Conservation (phyloP, 192 early-diverging fungal species). For the Coemansia umbellata region DNA sequence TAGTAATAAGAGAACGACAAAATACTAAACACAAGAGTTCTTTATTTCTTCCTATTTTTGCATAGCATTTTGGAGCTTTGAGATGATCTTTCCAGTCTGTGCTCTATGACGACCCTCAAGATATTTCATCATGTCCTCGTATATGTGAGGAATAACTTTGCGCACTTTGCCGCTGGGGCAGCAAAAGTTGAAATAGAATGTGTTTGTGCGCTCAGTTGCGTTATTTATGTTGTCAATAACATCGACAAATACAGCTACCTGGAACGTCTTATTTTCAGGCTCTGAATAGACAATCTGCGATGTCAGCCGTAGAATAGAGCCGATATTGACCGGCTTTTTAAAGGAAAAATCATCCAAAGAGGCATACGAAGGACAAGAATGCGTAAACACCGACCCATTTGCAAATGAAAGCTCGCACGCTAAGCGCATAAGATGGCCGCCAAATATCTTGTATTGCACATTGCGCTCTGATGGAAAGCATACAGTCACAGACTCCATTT, state of each 20-base stretch:
- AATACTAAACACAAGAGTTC: too few species aligned
- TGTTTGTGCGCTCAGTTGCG: conserved; percentile 71
- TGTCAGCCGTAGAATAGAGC: conserved; percentile 66
- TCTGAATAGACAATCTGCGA: conserved; percentile 77
- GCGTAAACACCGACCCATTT: conserved; percentile 67
- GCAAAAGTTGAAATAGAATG: conserved; percentile 84
- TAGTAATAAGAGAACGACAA: too few species aligned
- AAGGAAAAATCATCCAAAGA: conserved; percentile 77
- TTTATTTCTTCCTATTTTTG: too few species aligned
- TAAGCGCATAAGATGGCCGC: conserved; percentile 76
- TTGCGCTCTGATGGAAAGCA: conserved; percentile 77
- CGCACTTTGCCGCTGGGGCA: conserved; percentile 39
- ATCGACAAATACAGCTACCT: conserved; percentile 67
- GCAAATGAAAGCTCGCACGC: conserved; percentile 83
- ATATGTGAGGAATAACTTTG: conserved; percentile 72
- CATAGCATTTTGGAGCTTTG: conserved; percentile 44
- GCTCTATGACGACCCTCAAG: conserved; percentile 68
- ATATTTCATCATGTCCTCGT: conserved; percentile 79
- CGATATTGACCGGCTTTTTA: conserved; percentile 80
- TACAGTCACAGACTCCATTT: conserved; percentile 64
- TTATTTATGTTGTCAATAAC: conserved; percentile 66
- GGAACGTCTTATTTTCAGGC: conserved; percentile 57
- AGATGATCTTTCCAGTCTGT: conserved; percentile 46
- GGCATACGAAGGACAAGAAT: conserved; percentile 53
- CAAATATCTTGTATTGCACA: conserved; percentile 75